Base-by-base conservation (phyloP, 208 protist genomes). In the Zelonia costaricensis region DNA sequence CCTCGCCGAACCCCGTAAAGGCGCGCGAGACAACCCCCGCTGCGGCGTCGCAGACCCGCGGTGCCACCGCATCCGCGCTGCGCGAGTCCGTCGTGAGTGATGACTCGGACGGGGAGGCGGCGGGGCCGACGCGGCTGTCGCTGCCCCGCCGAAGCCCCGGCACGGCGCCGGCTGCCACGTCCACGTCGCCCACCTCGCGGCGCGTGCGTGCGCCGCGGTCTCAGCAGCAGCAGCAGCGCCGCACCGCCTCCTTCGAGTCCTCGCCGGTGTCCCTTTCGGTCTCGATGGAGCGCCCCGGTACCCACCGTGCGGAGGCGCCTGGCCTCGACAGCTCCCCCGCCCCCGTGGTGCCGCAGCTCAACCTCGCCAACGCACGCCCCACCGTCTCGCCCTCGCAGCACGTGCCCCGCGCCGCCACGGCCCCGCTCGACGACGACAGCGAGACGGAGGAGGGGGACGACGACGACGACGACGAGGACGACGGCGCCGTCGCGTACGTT, bases 51-150 rank as follows among this genome's bases (percentile, higher is more conserved):
- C n/a, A n/a, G n/a, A n/a, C n/a, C n/a, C n/a, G n/a, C n/a, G n/a
- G n/a, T n/a, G n/a, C n/a, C n/a, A n/a, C n/a, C n/a, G n/a, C n/a
- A n/a, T 74, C 64, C 27, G 63, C 65, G 18, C 43, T 62, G 9
- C 66, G 51, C 25, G 57, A 63, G 1, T 35, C 57, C 10, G 75
- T 73, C 18, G 51, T 70, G 48, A 71, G 68, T 38, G 62, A 67
- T 42, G 62, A 68, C 5, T 51, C 60, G 22, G 60, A 55, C 18
- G 44, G 38, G 20, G 59, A 62, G 28, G 33, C 40, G 20, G 56
- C 55, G 18, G 30, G 31, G 15, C 38, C 5, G 10, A 42, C 36
- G 23, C 43, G 25, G 40, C 43, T 27, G 46, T 44, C 54, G 55
- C 28, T 27, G 58, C 13, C 8, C 8, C 44, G 7, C 15, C n/a